Base-by-base conservation (phyloP, 805 yeast genomes). In the Cyberlindnera mycetangii region DNA sequence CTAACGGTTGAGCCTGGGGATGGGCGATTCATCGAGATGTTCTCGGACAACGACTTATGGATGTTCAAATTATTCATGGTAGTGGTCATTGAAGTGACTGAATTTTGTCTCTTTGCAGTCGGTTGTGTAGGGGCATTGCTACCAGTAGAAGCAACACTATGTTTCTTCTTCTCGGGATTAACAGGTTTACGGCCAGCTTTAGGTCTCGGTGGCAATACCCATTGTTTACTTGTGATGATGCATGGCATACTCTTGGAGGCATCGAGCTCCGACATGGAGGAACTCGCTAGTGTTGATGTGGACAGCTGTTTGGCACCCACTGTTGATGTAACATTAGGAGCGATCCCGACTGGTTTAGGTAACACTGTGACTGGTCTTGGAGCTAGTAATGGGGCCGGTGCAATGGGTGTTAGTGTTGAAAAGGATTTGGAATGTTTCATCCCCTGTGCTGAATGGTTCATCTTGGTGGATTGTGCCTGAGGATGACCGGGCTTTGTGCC, bases 151-250 rank as follows among this genome's bases (percentile, higher is more conserved):
- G 25, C 25, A 5, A 10, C 12, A 25, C 12, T 7, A 5, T 22
- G 32, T 40, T 40, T 52, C 53, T 45, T 42, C 48, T 49, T 48
- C 22, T 42, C 53, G 49, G 41, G 15, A 20, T 39, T 34, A 11
- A 22, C 37, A 0, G 81, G 81, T 53, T 78, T 78, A 37, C 83
- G 66, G 15, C 85, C 85, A 1, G 87, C 85, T 52, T 85, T 83
- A 14, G 95, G 93, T 52, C 93, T 71, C 10, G 95, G 95, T 3
- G 95, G 95, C 24, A 85, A 67, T 7, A 84, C 89, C 90, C 92
- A 87, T 58, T 79, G 81, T 56, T 82, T 83, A 37, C 88, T 81
- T 1, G 92, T 81, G 54, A 54, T 53, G 34, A 53, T 50, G 18
- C 55, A 49, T 3, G 56, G 54, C 9, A 44, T 20, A 7, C 41